Evolutionary conservation across 805 yeast species (phyloP).

Genomic region (Barnettozyma botsteinii): DNA sequence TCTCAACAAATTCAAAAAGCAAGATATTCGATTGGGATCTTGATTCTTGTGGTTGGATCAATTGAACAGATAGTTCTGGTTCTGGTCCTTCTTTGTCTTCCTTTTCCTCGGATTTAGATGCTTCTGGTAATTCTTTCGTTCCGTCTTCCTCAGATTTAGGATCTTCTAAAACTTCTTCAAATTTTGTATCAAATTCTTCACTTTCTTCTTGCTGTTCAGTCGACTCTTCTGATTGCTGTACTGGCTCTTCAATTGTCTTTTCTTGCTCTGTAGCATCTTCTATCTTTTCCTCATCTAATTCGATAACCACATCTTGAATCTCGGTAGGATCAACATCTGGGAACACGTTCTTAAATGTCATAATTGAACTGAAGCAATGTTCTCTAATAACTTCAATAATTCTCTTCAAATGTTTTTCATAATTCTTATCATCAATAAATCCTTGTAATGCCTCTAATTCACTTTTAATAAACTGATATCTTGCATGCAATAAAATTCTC

Average conservation of each 20-base stretch:
- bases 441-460: conserved; percentile 58
- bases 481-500: conserved; percentile 57
- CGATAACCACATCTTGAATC: conserved; percentile 17
- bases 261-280: conserved; percentile 16
- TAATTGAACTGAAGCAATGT: conserved; percentile 66
- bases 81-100: conserved; percentile 19
- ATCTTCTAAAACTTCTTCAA: neutral
- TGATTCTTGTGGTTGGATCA: conserved; percentile 5
- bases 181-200: too few relatives aligned
- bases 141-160: neutral
- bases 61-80: conserved; percentile 4
- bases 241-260: neutral
- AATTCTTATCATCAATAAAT: conserved; percentile 43
- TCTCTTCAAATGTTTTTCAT: conserved; percentile 64
- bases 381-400: conserved; percentile 83
- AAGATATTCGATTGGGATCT: conserved; percentile 23
- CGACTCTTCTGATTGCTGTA: conserved; percentile 1
- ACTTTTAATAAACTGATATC: conserved; percentile 58
- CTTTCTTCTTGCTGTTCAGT: too few relatives aligned
- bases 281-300: too few relatives aligned
- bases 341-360: conserved; percentile 61
- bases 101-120: neutral
- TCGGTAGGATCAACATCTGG: conserved; percentile 30
- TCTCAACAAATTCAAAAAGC: conserved; percentile 33
- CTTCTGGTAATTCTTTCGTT: conserved; percentile 8